Conservation (phyloP, 257 asterid species). For the Penstemon davidsonii region DNA sequence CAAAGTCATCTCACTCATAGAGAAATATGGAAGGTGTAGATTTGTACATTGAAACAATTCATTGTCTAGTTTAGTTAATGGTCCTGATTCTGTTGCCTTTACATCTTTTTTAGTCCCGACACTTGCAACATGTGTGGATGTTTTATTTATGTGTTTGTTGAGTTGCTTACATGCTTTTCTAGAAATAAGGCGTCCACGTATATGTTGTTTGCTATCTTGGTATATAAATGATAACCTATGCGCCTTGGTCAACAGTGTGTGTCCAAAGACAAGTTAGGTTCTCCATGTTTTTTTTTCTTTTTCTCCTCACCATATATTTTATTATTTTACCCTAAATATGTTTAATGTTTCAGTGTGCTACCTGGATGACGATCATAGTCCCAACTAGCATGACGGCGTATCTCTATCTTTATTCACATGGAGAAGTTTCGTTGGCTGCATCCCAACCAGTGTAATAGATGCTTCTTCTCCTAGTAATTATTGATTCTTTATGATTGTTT, state of each 20-base stretch:
- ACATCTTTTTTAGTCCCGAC: conserved; percentile 20
- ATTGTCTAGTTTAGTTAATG: conserved; percentile 9
- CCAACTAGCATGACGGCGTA: conserved; percentile 99
- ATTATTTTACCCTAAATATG: conserved; percentile 23
- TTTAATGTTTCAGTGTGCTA: conserved; percentile 76
- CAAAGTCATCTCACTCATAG: conserved; percentile 86
- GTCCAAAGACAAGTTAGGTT: conserved; percentile 18
- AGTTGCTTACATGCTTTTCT: not conserved
- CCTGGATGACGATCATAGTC: conserved; percentile 96
- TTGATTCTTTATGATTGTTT: conserved; percentile 17
- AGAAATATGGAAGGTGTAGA: conserved; percentile 94
- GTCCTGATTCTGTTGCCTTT: conserved; percentile 7
- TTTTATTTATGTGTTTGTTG: not conserved
- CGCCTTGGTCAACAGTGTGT: not conserved
- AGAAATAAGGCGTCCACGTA: conserved; percentile 1
- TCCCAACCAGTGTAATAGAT: conserved; percentile 99
- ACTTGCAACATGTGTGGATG: conserved; percentile 8
- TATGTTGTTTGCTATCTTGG: not conserved
- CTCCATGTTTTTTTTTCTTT: not conserved
- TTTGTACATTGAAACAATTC: conserved; percentile 2
- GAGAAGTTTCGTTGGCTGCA: conserved; percentile 96
- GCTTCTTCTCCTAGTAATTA: conserved; percentile 57
- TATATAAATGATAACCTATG: not conserved
- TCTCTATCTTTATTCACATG: conserved; percentile 94
- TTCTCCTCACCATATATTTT: conserved; percentile 27